phyloP scores from a whole-genome alignment of 140 eudicot genomes.

The Oenanthe javanica region DNA sequence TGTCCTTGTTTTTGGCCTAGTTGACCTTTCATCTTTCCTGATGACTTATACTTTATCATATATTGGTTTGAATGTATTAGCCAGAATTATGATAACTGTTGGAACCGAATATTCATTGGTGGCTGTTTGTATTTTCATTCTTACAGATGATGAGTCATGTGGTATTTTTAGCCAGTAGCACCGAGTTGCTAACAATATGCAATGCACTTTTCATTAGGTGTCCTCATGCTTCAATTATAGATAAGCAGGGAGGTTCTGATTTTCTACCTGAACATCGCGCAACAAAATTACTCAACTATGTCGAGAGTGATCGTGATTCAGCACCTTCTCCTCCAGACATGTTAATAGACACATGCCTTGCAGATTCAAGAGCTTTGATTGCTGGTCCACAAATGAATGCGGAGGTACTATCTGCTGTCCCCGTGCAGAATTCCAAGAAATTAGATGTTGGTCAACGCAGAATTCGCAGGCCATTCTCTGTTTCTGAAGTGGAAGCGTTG shows the following conservation, averaged over 20 bases:
- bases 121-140: neutral
- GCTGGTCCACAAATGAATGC: conserved; percentile 43
- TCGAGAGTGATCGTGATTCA: conserved; percentile 86
- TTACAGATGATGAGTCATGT: no score
- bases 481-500: conserved; percentile 91
- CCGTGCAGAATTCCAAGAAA: conserved; percentile 63
- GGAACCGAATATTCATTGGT: neutral
- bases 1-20: neutral
- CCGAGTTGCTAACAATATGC: conserved; percentile 2
- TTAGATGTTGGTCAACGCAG: conserved; percentile 80
- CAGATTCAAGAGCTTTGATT: conserved; percentile 68
- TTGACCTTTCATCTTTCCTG: neutral
- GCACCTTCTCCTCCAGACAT: conserved; percentile 62
- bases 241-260: conserved; percentile 34
- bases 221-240: conserved; percentile 31
- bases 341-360: conserved; percentile 37
- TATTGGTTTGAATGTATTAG: no score
- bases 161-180: no score
- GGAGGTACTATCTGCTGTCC: conserved; percentile 52
- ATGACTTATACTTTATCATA: neutral
- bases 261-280: conserved; percentile 25
- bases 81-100: no score
- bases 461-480: conserved; percentile 94
- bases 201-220: conserved; percentile 31
- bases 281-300: conserved; percentile 35